A percentile compares a stretch with the other conserved stretches of the same genome.
Conservation (phyloP, 495 filamentous ascomycete species). For the Xylaria acuta region DNA sequence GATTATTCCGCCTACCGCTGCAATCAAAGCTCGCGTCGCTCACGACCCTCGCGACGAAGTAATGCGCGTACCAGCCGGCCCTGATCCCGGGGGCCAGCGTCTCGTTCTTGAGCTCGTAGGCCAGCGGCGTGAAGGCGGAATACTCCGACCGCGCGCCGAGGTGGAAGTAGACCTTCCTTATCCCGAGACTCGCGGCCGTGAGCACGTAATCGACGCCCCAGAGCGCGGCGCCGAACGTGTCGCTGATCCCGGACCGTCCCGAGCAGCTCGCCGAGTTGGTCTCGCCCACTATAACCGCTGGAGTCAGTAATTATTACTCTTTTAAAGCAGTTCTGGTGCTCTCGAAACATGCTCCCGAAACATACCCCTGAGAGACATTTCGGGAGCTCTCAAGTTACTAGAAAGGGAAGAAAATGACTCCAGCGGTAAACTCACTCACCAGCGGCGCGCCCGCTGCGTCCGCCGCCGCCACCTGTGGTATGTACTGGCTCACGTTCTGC, state of each 20-base stretch:
- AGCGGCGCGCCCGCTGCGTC: slow-evolving; percentile 37
- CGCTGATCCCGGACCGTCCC: slow-evolving; percentile 43
- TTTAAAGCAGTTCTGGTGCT: too few species aligned
- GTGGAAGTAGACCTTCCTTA: slow-evolving; percentile 46
- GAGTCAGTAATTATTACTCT: too few species aligned
- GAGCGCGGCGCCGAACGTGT: slow-evolving; percentile 47
- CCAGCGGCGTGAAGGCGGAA: slow-evolving; percentile 35
- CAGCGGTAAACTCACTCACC: too few species aligned
- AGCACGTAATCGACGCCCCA: slow-evolving; percentile 49
- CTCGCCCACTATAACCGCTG: too few species aligned
- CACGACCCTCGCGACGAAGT: slow-evolving; percentile 36
- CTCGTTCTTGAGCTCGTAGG: slow-evolving; percentile 37
- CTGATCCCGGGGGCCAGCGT: slow-evolving; percentile 33
- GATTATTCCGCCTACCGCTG: neutral
- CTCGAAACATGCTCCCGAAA: too few species aligned
- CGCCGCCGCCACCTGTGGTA: slow-evolving; percentile 31
- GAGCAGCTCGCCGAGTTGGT: slow-evolving; percentile 46
- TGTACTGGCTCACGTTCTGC: slow-evolving; percentile 30
- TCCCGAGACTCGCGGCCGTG: slow-evolving; percentile 39
- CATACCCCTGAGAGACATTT: too few species aligned
- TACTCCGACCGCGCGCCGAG: slow-evolving; percentile 45
- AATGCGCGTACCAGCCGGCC: slow-evolving; percentile 38
- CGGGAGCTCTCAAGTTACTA: too few species aligned
- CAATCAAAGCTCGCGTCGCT: neutral
- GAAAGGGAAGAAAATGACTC: too few species aligned